phyloP scores from a whole-genome alignment of 1,284 basidiomycete genomes.

The Heimioporus retisporus region DNA sequence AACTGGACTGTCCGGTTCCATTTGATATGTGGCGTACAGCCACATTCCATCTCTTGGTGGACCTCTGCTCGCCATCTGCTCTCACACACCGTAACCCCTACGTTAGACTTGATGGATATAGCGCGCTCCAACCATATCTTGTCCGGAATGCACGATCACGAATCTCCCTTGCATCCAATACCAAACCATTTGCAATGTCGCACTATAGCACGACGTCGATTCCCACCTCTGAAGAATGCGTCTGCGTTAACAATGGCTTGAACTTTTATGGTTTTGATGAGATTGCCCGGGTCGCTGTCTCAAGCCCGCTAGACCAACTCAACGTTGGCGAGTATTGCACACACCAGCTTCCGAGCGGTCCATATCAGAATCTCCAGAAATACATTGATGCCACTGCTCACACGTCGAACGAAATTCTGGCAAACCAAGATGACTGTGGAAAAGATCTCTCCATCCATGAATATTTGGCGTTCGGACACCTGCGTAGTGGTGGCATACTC shows the following conservation, averaged over 20 bases:
- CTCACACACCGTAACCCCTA: too few species aligned
- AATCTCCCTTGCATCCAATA: too few species aligned
- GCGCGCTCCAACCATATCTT: too few species aligned
- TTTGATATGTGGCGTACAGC: slow-evolving; percentile 56
- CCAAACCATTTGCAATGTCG: too few species aligned
- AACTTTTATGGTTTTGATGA: too few species aligned
- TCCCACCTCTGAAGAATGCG: too few species aligned
- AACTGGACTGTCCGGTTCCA: slow-evolving; percentile 50
- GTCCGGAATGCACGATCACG: too few species aligned
- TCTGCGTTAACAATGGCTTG: too few species aligned
- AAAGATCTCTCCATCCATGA: background rate
- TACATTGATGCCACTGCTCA: background rate
- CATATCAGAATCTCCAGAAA: background rate
- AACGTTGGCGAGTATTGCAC: background rate
- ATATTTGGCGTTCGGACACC: background rate
- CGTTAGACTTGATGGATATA: too few species aligned
- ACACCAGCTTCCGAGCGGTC: background rate
- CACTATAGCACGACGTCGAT: too few species aligned
- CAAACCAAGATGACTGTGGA: background rate
- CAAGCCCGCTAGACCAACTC: background rate
- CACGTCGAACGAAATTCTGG: background rate
- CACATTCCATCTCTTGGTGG: slow-evolving; percentile 51
- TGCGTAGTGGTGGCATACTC: background rate
- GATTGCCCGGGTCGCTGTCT: too few species aligned
- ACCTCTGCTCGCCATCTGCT: slow-evolving; percentile 15